Conservation (phyloP, 2,329 filamentous ascomycete species). For the Daldinia eschscholtzii region DNA sequence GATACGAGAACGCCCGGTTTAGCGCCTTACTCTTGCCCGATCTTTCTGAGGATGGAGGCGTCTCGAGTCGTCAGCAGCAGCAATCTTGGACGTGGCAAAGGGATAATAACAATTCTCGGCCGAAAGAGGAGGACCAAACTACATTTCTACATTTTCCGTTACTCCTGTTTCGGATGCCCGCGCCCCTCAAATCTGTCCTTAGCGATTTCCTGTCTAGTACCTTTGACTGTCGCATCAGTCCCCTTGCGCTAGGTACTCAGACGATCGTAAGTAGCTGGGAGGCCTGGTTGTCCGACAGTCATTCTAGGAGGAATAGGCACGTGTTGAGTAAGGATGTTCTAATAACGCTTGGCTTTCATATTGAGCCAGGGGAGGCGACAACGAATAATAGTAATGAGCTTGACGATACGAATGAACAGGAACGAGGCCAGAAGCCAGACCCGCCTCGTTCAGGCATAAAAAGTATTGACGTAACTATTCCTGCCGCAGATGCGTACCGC, state of each 20-base stretch:
- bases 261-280: constrained; percentile 66
- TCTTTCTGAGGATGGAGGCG: constrained; percentile 29
- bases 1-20: constrained; percentile 67
- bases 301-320: constrained; percentile 51
- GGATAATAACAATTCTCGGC: background rate
- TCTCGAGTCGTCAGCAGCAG: constrained; percentile 16
- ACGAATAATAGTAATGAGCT: background rate
- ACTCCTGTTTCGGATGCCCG: constrained; percentile 68
- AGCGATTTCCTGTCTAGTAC: constrained; percentile 64
- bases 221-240: constrained; percentile 69
- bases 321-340: constrained; percentile 61
- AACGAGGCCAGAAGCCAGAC: constrained; percentile 20
- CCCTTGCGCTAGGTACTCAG: constrained; percentile 63
- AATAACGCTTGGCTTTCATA: constrained; percentile 65
- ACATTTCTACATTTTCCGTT: constrained; percentile 64
- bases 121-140: background rate
- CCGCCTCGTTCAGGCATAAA: constrained; percentile 53
- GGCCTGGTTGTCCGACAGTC: constrained; percentile 61
- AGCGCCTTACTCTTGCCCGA: constrained; percentile 64
- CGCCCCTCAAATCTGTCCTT: constrained; percentile 63
- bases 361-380: constrained; percentile 50
- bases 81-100: constrained; percentile 45
- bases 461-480: constrained; percentile 66
- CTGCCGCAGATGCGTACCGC: constrained; percentile 60
- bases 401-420: constrained; percentile 15